These are phyloP conservation scores for Lecanoromycetidae sp. DNA, from an alignment of 2,329 filamentous ascomycete species.

Conservation along the genomic window DNA sequence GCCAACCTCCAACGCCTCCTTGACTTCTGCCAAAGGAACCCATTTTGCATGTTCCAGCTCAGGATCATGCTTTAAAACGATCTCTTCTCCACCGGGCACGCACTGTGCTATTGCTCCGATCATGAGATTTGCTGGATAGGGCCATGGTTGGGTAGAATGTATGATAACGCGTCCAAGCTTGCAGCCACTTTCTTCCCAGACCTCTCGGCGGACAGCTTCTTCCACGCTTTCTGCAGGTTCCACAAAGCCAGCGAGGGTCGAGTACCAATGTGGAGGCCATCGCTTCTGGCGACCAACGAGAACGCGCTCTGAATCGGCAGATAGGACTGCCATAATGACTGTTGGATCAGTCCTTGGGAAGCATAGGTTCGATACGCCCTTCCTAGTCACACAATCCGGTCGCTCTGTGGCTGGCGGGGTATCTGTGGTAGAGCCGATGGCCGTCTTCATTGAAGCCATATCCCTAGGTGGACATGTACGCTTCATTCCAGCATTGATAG, in stretches of 20 bases:
- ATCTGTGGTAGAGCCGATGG: slow-evolving; percentile 21
- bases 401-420: slow-evolving; percentile 38
- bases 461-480: slow-evolving; percentile 35
- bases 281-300: slow-evolving; percentile 76
- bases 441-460: slow-evolving; percentile 23
- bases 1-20: slow-evolving; percentile 57
- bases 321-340: slow-evolving; percentile 89
- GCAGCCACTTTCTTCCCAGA: slow-evolving; percentile 78
- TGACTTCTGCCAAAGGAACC: slow-evolving; percentile 71
- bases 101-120: slow-evolving; percentile 82
- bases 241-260: slow-evolving; percentile 74
- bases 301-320: slow-evolving; percentile 60
- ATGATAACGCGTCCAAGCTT: slow-evolving; percentile 64
- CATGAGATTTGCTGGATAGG: slow-evolving; percentile 75
- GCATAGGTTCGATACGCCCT: slow-evolving; percentile 75
- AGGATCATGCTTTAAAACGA: slow-evolving; percentile 74
- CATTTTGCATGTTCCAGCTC: slow-evolving; percentile 85
- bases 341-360: slow-evolving; percentile 56
- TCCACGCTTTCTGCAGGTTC: slow-evolving; percentile 78
- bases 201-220: slow-evolving; percentile 70
- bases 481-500: slow-evolving; percentile 33
- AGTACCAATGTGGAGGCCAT: slow-evolving; percentile 78
- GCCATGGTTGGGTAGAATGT: slow-evolving; percentile 78
- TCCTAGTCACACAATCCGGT: slow-evolving; percentile 65
- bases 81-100: slow-evolving; percentile 63